Base-by-base conservation (phyloP, 1,284 basidiomycete genomes). In the Leucoagaricus sp. region DNA sequence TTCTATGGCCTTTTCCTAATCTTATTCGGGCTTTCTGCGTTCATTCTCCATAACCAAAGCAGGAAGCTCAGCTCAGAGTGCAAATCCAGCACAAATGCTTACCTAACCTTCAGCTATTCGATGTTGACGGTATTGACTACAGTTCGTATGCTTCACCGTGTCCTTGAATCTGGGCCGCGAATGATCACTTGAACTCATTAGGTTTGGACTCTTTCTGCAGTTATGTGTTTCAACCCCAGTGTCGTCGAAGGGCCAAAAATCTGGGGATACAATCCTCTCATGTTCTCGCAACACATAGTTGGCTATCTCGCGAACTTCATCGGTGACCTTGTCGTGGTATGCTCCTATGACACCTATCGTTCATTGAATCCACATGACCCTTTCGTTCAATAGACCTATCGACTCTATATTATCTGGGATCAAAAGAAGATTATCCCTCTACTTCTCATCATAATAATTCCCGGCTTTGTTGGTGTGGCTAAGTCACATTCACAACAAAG, bases 321-420 rank as follows among this genome's bases (percentile, higher is more conserved):
- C 13, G 52, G 42, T 29, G 46, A 55, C 25, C 15, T 17, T 6
- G 19, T 55, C 28, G 40, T 55, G 46, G 53, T 48, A n/a, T 28
- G 28, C 34, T n/a, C 4, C n/a, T n/a, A n/a, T n/a, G n/a, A n/a
- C n/a, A n/a, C n/a, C n/a, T n/a, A n/a, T n/a, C n/a, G n/a, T n/a
- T n/a, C n/a, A n/a, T n/a, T n/a, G n/a, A n/a, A n/a, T n/a, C 4
- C 23, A 15, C 12, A 21, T 34, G n/a, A 31, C 17, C 6, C 19
- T 23, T 9, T 4, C 33, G 7, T 9, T 15, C n/a, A 10, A n/a
- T 17, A 55, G 53, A 13, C 26, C 19, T 55, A 49, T 28, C 53
- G 53, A 3, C 25, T 55, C 12, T 55, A 47, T 23, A 34, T 55
- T 28, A 48, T 55, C 26, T 55, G 45, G 46, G 53, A 48, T 17